phyloP scores from a whole-genome alignment of 2,329 filamentous ascomycete genomes.

The Fusarium lyarnte region DNA sequence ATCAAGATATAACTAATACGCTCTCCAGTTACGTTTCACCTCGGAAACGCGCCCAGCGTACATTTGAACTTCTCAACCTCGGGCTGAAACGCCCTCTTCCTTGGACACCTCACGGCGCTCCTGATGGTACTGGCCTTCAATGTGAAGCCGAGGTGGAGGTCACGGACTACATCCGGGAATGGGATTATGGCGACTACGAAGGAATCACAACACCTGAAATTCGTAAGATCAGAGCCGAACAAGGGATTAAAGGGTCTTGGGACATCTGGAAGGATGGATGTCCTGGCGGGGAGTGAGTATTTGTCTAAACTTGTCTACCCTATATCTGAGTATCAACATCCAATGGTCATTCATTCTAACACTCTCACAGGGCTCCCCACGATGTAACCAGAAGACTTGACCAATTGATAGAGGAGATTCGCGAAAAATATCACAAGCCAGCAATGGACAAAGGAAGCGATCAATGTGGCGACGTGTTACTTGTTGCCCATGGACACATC shows the following conservation, averaged over 20 bases:
- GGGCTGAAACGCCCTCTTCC: constrained; percentile 75
- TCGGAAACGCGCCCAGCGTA: constrained; percentile 82
- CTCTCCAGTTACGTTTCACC: constrained; percentile 80
- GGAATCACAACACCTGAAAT: constrained; percentile 80
- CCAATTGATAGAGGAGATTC: constrained; percentile 77
- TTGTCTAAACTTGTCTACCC: background rate
- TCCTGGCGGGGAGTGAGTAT: constrained; percentile 80
- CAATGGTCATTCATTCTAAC: constrained; percentile 10
- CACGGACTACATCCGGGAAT: constrained; percentile 79
- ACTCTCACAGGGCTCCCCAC: constrained; percentile 68
- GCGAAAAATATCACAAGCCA: constrained; percentile 69
- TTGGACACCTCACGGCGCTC: constrained; percentile 66
- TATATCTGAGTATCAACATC: background rate
- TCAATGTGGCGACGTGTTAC: constrained; percentile 53
- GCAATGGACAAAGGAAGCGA: constrained; percentile 65
- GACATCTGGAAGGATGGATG: constrained; percentile 93
- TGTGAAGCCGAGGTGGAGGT: constrained; percentile 72
- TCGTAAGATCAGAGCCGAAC: constrained; percentile 61
- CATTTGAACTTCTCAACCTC: constrained; percentile 87
- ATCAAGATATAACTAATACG: background rate
- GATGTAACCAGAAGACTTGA: constrained; percentile 80
- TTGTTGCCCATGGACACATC: constrained; percentile 93
- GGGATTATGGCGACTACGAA: constrained; percentile 91
- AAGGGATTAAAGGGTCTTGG: constrained; percentile 71
- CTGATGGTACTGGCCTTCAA: constrained; percentile 50